These are phyloP conservation scores for Vigna angularis DNA, from an alignment of 306 rosid genomes.

Conservation along the genomic window DNA sequence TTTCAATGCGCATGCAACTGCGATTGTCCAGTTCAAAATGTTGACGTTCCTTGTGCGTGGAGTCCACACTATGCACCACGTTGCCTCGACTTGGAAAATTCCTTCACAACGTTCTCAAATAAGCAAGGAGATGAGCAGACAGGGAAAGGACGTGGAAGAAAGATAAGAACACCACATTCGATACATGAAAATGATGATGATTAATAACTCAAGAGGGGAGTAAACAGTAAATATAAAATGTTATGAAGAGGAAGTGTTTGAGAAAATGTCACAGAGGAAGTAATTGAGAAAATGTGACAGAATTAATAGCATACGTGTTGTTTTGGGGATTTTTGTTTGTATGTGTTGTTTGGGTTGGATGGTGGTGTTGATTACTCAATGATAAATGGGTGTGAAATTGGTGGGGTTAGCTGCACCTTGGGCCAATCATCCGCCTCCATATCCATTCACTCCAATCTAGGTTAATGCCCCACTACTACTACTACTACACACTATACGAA, in stretches of 20 bases:
- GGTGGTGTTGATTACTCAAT: conserved; percentile 57
- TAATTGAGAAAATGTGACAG: too few relatives aligned
- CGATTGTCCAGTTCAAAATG: conserved; percentile 44
- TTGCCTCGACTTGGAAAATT: conserved; percentile 29
- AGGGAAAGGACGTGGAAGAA: too few relatives aligned
- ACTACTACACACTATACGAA: conserved; percentile 27
- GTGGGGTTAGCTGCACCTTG: conserved; percentile 58
- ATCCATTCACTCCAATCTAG: conserved; percentile 58
- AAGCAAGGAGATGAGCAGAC: neutral
- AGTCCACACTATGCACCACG: conserved; percentile 34
- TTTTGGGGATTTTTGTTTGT: neutral
- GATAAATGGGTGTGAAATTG: conserved; percentile 35
- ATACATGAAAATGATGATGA: too few relatives aligned
- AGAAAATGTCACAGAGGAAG: too few relatives aligned
- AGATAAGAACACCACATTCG: too few relatives aligned
- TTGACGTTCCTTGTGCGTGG: conserved; percentile 47
- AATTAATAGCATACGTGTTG: neutral
- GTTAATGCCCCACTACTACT: conserved; percentile 67
- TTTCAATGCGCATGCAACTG: conserved; percentile 42
- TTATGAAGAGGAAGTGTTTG: too few relatives aligned
- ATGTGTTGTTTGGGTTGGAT: neutral
- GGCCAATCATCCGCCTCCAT: conserved; percentile 58
- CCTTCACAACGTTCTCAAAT: conserved; percentile 27
- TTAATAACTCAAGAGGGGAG: too few relatives aligned
- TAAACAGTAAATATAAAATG: too few relatives aligned